Base-by-base conservation (phyloP, 805 yeast genomes). In the Kuraishia floccosa region DNA sequence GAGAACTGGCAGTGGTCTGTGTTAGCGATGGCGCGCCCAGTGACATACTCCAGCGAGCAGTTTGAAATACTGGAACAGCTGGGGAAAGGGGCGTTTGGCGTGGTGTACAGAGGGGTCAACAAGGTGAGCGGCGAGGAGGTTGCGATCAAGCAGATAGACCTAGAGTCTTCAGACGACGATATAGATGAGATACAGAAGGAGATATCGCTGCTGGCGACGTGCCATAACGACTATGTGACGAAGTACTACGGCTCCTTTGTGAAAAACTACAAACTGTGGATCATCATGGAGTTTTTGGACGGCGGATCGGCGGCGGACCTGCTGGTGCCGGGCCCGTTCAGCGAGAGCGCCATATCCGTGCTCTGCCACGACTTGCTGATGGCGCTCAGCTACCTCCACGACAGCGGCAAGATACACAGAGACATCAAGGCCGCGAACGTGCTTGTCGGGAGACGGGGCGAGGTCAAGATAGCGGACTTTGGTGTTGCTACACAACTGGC, bases 381-480 rank as follows among this genome's bases (percentile, higher is more conserved):
- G 7, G 93, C 85, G 1, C 57, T 81, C 25, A 59, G 59, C 5
- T 81, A 81, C 50, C 52, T 81, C 48, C 96, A 80, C 44, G 52
- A 54, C 4, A 75, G 65, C 37, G 84, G 85, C 7, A 78, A 81
- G 44, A 87, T 89, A 26, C 98, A 89, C 49, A 58, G 97, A 37
- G 97, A 89, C 51, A 82, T 89, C 32, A 89, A 84, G 48, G 89
- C 94, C 2, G 95, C 94, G 0, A 83, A 83, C 46, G 69, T 84
- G 17, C 56, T 83, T 23, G 49, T 83, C 12, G 43, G 48, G 20
- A 82, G 80, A 41, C 91, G 82, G 30, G 99, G 98, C 6, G 72
- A 68, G 31, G 94, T 91, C 4, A 84, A 83, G 47, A 65, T 91
- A 24, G 89, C 97, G 63, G 99, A 91, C 54, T 91, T 89, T 54